phyloP scores from a whole-genome alignment of 2,329 filamentous ascomycete species.

The Tolypocladium pustulatum region DNA sequence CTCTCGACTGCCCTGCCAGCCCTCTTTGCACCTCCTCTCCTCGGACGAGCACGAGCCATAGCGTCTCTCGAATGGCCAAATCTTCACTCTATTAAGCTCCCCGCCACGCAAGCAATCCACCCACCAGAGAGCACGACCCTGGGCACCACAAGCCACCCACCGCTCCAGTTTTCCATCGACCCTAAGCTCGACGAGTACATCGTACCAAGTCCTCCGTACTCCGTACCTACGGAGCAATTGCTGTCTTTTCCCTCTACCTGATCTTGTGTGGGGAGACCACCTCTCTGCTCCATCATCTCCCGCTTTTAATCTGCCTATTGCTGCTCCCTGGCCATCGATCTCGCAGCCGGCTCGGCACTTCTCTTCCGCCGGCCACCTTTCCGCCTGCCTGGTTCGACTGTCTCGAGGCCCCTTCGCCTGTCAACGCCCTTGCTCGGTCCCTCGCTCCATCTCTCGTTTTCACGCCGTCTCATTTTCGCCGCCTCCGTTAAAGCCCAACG shows the following conservation, averaged over 20 bases:
- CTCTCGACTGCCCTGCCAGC: not conserved
- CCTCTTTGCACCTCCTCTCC: not conserved
- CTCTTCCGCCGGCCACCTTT: not conserved
- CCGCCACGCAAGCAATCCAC: not conserved
- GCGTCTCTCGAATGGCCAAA: not conserved
- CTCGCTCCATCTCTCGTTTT: not conserved
- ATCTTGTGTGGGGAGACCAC: not conserved
- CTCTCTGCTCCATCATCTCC: not conserved
- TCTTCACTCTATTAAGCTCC: not conserved
- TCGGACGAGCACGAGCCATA: not conserved
- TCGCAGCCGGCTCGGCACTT: not conserved
- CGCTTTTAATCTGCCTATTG: not conserved
- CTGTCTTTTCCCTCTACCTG: not conserved
- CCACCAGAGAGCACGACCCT: not conserved
- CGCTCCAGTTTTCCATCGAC: conserved; percentile 7
- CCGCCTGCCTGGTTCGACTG: not conserved
- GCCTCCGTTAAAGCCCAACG: not conserved
- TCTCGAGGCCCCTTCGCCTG: not conserved
- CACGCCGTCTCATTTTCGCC: not conserved
- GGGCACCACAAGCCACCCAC: not conserved
- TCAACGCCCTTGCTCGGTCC: not conserved
- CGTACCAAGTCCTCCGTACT: not conserved
- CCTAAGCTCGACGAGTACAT: not conserved
- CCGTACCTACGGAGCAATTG: not conserved
- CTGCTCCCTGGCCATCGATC: not conserved